Base-by-base conservation (phyloP, 139 green algal genomes). In the Chlamydomonas eustigma region DNA sequence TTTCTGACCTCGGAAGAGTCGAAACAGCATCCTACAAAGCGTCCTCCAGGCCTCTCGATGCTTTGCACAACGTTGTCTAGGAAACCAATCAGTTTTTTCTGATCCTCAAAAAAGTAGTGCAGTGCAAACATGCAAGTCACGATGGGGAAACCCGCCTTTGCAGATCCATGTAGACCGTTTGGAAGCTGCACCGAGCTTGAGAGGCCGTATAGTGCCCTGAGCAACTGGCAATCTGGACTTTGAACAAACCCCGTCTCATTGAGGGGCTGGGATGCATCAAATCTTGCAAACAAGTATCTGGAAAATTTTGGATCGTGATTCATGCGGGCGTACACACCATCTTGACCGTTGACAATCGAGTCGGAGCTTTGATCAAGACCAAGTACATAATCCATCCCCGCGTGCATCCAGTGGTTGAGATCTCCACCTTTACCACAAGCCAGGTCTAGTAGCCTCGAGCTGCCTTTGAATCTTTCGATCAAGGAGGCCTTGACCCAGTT, bases 101-200 rank as follows among this genome's bases (percentile, higher is more conserved):
- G 58, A 70, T 5, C 18, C 58, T 70, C 18, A 28, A 70, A 70
- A 35, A 37, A 70, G 18, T 70, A 70, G 58, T 70, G 58, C 58
- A 70, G 32, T 28, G 58, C 58, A 35, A 70, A 70, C 58, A 37
- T 32, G 58, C 58, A 70, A 5, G 25, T 22, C 25, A 35, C 58
- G 25, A 22, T 28, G 58, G 32, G 25, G 28, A 70, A 70, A 32
- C 28, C 58, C 25, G 8, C 25, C 12, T 28, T 58, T 18, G 44
- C 44, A 18, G 18, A 28, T 12, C 44, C 44, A 18, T 58, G 12
- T 58, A 12, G 44, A 28, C 44, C 44, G 44, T 58, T 12, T n/a
- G n/a, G n/a, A n/a, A n/a, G n/a, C n/a, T n/a, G n/a, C n/a, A 58
- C 44, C 44, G 12, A 58, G 44, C 12, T 58, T 18, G 44, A 58